Base-by-base conservation (phyloP, 306 rosid species). In the Vigna radiata region DNA sequence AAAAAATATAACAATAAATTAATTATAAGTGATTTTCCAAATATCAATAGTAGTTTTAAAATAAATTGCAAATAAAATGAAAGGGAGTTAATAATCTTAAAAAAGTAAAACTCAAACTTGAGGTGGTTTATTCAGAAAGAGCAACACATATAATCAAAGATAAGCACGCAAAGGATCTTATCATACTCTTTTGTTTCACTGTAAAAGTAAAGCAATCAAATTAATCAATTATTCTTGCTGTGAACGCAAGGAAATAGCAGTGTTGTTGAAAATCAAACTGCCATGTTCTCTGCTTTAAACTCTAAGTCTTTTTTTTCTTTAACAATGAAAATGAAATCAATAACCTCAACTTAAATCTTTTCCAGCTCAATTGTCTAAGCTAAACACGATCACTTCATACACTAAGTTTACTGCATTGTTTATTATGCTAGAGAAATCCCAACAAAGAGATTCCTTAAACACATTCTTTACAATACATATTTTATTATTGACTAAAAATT, bases 141-240 rank as follows among this genome's bases (percentile, higher is more conserved):
- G 46, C 11, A 53, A 64, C 41, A 13, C 37, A 39, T 46, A 67
- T 65, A 55, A 73, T 68, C 41, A 75, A 83, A 56, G 72, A 39
- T 77, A 68, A 76, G 44, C 65, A 73, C 70, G 79, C 69, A 23
- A 62, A 53, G 78, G 39, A 55, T 79, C 75, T 48, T 47, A 63
- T 8, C 33, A 33, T 5, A 55, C 19, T 31, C 68, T 70, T 63
- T 77, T 80, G 73, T 68, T 74, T 77, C 79, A 63, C 78, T 78
- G 74, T 72, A 67, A 54, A 85, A 74, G 86, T 50, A 73, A 85
- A 87, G 89, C 85, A 80, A 89, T 48, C 81, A 72, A 64, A 43
- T 63, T 70, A 56, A 59, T 80, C 59, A 65, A 16, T 63, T 73
- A 71, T 23, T 56, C 81, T 85, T 84, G 82, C 86, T 75, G 71